Evolutionary conservation across 148 eudicot genomes (phyloP).

Genomic region (Diospyros lotus): DNA sequence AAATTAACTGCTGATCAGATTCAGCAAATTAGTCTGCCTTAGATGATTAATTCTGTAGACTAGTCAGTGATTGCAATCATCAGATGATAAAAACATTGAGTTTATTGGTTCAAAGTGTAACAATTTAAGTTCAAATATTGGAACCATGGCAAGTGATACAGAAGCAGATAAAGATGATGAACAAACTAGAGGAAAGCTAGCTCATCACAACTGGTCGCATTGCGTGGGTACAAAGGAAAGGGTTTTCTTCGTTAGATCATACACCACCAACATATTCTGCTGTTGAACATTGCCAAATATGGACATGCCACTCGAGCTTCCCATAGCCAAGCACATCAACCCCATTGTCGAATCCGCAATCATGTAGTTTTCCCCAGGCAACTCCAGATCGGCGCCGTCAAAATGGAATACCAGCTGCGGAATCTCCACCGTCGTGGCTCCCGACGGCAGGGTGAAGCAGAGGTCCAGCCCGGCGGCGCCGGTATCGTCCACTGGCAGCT

Average conservation of each 20-base stretch:
- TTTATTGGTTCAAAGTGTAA: too few relatives aligned
- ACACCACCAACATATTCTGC: slow-evolving; percentile 22
- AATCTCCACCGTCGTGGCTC: slow-evolving; percentile 29
- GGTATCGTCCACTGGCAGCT: slow-evolving; percentile 41
- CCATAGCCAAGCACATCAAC: slow-evolving; percentile 18
- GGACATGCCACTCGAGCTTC: slow-evolving; percentile 11
- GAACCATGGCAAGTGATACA: too few relatives aligned
- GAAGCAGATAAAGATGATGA: too few relatives aligned
- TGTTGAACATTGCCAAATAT: slow-evolving; percentile 22
- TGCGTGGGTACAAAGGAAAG: slow-evolving; percentile 23
- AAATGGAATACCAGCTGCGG: slow-evolving; percentile 47
- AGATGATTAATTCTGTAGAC: too few relatives aligned
- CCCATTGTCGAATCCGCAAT: not conserved
- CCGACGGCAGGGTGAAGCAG: slow-evolving; percentile 48
- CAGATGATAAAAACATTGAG: too few relatives aligned
- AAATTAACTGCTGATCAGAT: too few relatives aligned
- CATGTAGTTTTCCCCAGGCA: slow-evolving; percentile 21
- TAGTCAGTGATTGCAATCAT: too few relatives aligned
- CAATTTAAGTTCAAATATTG: too few relatives aligned
- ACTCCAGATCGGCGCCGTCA: slow-evolving; percentile 17
- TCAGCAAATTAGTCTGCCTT: too few relatives aligned
- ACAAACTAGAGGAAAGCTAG: too few relatives aligned
- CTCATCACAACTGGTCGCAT: slow-evolving; percentile 8
- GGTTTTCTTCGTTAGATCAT: slow-evolving; percentile 15
- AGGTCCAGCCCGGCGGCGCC: slow-evolving; percentile 50